These are phyloP conservation scores for Amylocarpus encephaloides DNA, from an alignment of 2,329 filamentous ascomycete genomes.

Conservation along the genomic window DNA sequence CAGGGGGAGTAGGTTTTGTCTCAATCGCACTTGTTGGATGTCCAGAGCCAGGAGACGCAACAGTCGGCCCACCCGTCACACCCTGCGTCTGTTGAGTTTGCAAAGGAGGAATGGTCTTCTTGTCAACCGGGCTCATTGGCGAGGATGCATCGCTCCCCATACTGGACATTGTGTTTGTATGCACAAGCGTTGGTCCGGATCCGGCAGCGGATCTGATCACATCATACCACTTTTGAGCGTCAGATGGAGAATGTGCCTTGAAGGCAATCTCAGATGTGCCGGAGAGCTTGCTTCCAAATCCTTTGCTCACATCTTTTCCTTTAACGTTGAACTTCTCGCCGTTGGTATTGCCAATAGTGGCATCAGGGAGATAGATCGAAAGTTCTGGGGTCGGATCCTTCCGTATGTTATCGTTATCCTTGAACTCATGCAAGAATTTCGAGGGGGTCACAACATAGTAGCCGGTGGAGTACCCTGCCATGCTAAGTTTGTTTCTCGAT, in stretches of 20 bases:
- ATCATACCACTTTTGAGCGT: conserved; percentile 81
- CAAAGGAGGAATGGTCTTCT: conserved; percentile 17
- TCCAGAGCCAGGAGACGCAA: conserved; percentile 21
- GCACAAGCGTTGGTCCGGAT: conserved; percentile 1
- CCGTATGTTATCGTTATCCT: conserved; percentile 70
- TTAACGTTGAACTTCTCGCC: conserved; percentile 90
- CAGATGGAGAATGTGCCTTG: conserved; percentile 75
- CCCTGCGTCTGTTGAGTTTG: conserved; percentile 26
- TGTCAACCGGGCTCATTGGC: conserved; percentile 21
- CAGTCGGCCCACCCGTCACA: conserved; percentile 20
- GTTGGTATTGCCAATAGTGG: conserved; percentile 62
- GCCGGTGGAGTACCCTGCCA: conserved; percentile 66
- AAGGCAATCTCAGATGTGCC: conserved; percentile 76
- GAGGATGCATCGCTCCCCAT: conserved; percentile 18
- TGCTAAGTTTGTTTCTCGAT: conserved; percentile 73
- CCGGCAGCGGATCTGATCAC: conserved; percentile 44
- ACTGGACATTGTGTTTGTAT: conserved; percentile 10
- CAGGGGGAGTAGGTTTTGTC: neutral
- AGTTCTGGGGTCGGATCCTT: conserved; percentile 77
- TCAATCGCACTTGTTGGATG: conserved; percentile 10
- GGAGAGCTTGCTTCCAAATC: conserved; percentile 72
- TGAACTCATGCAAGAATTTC: conserved; percentile 92
- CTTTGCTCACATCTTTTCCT: conserved; percentile 84
- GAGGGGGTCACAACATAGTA: conserved; percentile 90
- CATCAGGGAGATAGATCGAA: conserved; percentile 88